phyloP scores from a whole-genome alignment of 306 rosid genomes.

The Medicago arabica region DNA sequence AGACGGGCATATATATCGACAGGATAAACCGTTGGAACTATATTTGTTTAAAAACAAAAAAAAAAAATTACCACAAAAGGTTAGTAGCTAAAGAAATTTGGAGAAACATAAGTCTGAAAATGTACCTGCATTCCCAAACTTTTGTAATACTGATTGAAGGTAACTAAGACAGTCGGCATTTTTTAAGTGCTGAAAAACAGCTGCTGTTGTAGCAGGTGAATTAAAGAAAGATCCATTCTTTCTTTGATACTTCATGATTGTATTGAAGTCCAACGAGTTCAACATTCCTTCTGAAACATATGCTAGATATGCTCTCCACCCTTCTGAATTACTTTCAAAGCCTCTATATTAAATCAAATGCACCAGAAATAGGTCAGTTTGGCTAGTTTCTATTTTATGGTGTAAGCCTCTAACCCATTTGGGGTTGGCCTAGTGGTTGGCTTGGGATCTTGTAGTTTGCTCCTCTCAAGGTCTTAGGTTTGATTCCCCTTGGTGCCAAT shows the following conservation, averaged over 20 bases:
- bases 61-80: not conserved
- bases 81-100: not conserved
- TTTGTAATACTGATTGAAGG: conserved; percentile 59
- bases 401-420: not conserved
- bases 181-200: conserved; percentile 59
- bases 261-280: conserved; percentile 62
- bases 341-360: conserved; percentile 48
- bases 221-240: conserved; percentile 81
- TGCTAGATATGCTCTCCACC: conserved; percentile 72
- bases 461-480: no score
- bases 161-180: conserved; percentile 71
- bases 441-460: no score
- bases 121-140: conserved; percentile 74
- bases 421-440: no score
- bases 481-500: no score
- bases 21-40: conserved; percentile 84
- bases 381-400: no score
- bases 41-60: not conserved
- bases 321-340: conserved; percentile 58
- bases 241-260: conserved; percentile 76
- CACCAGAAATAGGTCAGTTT: conserved; percentile 21
- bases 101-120: not conserved
- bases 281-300: conserved; percentile 77
- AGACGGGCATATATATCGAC: conserved; percentile 70
- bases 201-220: conserved; percentile 87